These are phyloP conservation scores for Geosmithia flava DNA, from an alignment of 2,329 filamentous ascomycete species.

Conservation along the genomic window DNA sequence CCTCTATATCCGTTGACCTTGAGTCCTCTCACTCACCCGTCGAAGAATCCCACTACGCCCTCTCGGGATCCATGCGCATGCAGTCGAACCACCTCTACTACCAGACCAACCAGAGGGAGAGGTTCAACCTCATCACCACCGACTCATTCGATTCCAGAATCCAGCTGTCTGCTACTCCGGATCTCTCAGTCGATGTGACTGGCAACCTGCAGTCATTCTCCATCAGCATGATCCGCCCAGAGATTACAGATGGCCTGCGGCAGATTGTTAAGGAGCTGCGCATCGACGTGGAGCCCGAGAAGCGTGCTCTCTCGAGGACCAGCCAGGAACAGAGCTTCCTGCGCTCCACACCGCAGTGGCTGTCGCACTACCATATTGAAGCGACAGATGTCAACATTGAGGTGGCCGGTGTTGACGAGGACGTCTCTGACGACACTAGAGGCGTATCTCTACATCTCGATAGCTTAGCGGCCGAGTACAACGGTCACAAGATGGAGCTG, in stretches of 20 bases:
- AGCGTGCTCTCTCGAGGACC: slow-evolving; percentile 33
- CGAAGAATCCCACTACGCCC: slow-evolving; percentile 74
- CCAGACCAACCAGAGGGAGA: slow-evolving; percentile 70
- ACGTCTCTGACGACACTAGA: slow-evolving; percentile 69
- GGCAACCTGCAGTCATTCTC: slow-evolving; percentile 79
- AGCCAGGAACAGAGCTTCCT: slow-evolving; percentile 55
- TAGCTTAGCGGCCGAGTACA: slow-evolving; percentile 80
- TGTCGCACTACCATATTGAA: slow-evolving; percentile 72
- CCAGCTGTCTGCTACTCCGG: slow-evolving; percentile 72
- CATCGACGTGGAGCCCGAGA: slow-evolving; percentile 52
- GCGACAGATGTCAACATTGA: slow-evolving; percentile 84
- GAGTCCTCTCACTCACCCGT: slow-evolving; percentile 90
- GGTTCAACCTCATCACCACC: slow-evolving; percentile 77
- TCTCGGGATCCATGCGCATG: slow-evolving; percentile 70
- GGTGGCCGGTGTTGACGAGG: slow-evolving; percentile 75
- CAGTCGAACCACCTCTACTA: slow-evolving; percentile 89
- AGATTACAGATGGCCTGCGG: slow-evolving; percentile 84
- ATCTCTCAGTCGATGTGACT: slow-evolving; percentile 69
- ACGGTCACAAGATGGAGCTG: slow-evolving; percentile 66
- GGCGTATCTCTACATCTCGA: slow-evolving; percentile 81
- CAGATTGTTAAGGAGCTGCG: slow-evolving; percentile 82
- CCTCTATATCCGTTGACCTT: slow-evolving; percentile 82
- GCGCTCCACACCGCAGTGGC: slow-evolving; percentile 69
- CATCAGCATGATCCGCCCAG: slow-evolving; percentile 77
- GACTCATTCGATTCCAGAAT: slow-evolving; percentile 81